A percentile compares a stretch with the other conserved stretches of the same genome.
Evolutionary conservation across 176 grass and related monocot species (phyloP).

Genomic region (Eleusine coracana): DNA sequence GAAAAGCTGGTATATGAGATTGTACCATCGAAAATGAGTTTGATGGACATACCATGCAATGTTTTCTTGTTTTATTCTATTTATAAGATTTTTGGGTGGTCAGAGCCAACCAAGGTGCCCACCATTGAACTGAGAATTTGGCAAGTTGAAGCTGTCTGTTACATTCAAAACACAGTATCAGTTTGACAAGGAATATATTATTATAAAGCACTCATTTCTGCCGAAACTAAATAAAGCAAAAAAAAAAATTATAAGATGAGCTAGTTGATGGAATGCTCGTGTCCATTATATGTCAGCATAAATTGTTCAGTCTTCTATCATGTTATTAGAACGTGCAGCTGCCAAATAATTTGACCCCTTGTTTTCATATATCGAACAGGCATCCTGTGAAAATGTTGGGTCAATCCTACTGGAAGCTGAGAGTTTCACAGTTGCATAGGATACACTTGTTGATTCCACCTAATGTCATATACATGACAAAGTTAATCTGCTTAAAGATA

Average conservation of each 20-base stretch:
- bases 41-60: slow-evolving; percentile 3
- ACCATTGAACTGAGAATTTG: slow-evolving; percentile 14
- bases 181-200: not conserved
- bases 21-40: not conserved
- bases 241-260: not conserved
- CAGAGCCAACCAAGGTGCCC: not conserved
- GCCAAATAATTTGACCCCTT: slow-evolving; percentile 14
- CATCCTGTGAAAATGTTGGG: not conserved
- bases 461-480: not conserved
- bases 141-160: not conserved
- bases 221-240: not conserved
- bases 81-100: not conserved
- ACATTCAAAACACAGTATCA: not conserved
- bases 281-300: slow-evolving; percentile 14
- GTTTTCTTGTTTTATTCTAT: not conserved
- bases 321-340: not conserved
- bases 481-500: slow-evolving; percentile 17
- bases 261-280: slow-evolving; percentile 20
- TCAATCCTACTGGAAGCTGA: slow-evolving; percentile 22
- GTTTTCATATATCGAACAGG: slow-evolving; percentile 29
- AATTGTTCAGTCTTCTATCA: not conserved
- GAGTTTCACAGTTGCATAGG: not conserved
- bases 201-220: slow-evolving; percentile 20
- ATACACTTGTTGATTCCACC: not conserved
- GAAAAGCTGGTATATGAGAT: not conserved